Evolutionary conservation across 768 basidiomycete species (phyloP).

Genomic region (Russula griseocarnosa): DNA sequence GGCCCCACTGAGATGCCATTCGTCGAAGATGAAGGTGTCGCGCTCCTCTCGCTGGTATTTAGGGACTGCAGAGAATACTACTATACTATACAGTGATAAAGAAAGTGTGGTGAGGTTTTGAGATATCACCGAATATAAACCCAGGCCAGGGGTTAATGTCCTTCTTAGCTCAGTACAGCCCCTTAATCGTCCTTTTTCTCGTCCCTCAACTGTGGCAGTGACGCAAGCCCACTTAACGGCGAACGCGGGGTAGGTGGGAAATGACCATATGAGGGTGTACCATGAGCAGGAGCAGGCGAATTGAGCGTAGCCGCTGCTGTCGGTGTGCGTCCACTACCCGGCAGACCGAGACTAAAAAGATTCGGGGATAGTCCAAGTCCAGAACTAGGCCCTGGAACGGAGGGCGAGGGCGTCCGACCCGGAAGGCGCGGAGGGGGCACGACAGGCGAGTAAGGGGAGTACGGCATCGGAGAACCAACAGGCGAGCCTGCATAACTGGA

Average conservation of each 20-base stretch:
- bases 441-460: constrained; percentile 34
- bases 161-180: background rate
- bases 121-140: background rate
- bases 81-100: background rate
- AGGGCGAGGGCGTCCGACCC: constrained; percentile 3
- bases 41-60: background rate
- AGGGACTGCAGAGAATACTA: background rate
- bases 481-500: constrained; percentile 39
- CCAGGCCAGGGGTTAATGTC: background rate
- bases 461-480: constrained; percentile 31
- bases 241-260: constrained; percentile 40
- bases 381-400: constrained; percentile 8
- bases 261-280: constrained; percentile 31
- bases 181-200: constrained; percentile 13
- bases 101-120: background rate
- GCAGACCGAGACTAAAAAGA: constrained; percentile 1
- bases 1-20: background rate
- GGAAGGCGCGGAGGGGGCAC: constrained; percentile 9
- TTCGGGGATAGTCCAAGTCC: constrained; percentile 23
- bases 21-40: background rate
- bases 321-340: constrained; percentile 23
- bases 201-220: constrained; percentile 6
- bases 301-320: constrained; percentile 33
- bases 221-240: constrained; percentile 20
- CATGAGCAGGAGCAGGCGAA: constrained; percentile 27